Conservation (phyloP, 345 rosid genomes). For the Triadica sebifera region DNA sequence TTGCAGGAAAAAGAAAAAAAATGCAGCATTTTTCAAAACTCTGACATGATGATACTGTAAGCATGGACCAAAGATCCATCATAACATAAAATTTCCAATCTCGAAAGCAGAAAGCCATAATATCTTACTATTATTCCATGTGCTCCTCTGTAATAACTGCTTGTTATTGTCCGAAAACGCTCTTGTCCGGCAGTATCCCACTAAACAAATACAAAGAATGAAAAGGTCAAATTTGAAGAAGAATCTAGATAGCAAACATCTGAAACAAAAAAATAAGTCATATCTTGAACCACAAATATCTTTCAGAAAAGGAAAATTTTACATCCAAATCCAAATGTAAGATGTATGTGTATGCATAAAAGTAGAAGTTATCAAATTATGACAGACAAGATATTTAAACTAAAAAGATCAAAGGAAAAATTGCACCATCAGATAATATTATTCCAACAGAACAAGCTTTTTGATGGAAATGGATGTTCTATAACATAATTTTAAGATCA, state of each 20-base stretch:
- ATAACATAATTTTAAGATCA: neutral
- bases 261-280: neutral
- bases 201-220: conserved; percentile 35
- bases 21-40: neutral
- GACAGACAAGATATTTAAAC: neutral
- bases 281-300: neutral
- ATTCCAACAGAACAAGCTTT: neutral
- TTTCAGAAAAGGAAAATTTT: neutral
- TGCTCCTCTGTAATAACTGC: conserved; percentile 93
- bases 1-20: neutral
- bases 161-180: conserved; percentile 86
- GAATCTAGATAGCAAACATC: neutral
- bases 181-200: conserved; percentile 97
- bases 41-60: neutral
- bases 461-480: neutral
- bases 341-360: neutral
- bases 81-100: neutral
- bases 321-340: neutral
- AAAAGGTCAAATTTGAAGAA: neutral
- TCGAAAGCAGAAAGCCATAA: neutral
- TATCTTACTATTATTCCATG: conserved; percentile 79
- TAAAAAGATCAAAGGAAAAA: neutral
- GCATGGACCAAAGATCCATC: neutral
- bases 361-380: neutral
- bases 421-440: neutral